Evolutionary conservation across 768 basidiomycete genomes (phyloP), one percentile per base, ranked within the genome.

Genomic region (Mycena vulgaris): DNA sequence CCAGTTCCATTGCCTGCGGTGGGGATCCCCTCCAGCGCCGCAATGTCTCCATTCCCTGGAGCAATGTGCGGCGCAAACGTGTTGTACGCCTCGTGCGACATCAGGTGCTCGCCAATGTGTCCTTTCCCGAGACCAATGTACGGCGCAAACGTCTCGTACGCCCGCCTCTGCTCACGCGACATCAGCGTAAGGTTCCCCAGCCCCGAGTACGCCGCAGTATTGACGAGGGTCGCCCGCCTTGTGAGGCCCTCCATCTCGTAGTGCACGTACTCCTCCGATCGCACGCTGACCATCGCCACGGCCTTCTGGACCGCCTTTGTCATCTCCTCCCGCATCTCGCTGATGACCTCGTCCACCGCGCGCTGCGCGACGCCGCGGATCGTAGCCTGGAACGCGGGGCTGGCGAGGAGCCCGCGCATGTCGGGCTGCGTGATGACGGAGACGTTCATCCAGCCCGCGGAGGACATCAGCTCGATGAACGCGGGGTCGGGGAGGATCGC

Each of bases 331-430:
- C 19, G 25, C 37, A 57, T 57, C 37, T 57, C 19, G 16, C 3
- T 39, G 19, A 57, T 57, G 55, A 57, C 55, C 55, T 57, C 37
- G 21, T 57, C 55, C 14, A 57, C 37, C 55, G 55, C 55, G 37
- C 55, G 55, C 37, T 23, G 55, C 19, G 55, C 55, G 25, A 40
- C 55, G 23, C 25, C 30, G 2, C 8, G 27, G 55, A 57, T 40
- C 7, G 37, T 16, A 5, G 13, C 10, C 55, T 40, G 39, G 39
- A 39, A 39, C 17, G 39, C 39, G 10, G 39, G 39, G 17, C 17
- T 39, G 3, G 7, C 17, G 39, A 39, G 39, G 39, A 39, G 17
- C 3, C 39, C 39, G 14, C 39, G 39, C 39, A 39, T 39, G 39
- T 39, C 39, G 14, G 39, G 39, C 33, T 35, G 33, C 7, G 33